Evolutionary conservation across 1,284 basidiomycete species (phyloP), one percentile per base, ranked within the genome.

Genomic region (Pyrrhoderma noxium): DNA sequence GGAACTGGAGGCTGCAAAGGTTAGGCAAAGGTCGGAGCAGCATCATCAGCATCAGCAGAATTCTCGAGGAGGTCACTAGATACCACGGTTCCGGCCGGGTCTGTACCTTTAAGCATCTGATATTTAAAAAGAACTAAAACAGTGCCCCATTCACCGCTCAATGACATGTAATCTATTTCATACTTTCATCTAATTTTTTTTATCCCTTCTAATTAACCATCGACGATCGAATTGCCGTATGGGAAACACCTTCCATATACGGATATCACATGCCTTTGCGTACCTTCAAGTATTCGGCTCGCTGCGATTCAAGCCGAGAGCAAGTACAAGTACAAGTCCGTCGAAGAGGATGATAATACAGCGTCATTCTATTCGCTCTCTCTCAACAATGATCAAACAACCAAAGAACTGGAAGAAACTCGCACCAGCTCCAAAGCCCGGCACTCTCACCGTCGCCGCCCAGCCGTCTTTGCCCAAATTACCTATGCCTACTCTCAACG

Each of bases 401-500:
- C 46, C 52, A 37, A 54, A 49, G 38, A 61, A 72, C 55, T 81
- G 78, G 77, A 81, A 81, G 60, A 59, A 67, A 14, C 63, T 61
- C 38, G 78, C 77, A 2, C 76, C 77, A 1, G 63, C 64, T 52
- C 65, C 75, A 8, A 62, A 69, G 2, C 59, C 65, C 14, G 65
- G 62, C 31, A 68, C 72, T 9, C 44, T 63, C 27, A 77, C 76
- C 1, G 76, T 73, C 56, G 68, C 70, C 3, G 62, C 62, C 7
- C 71, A 75, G 57, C 47, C 61, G 0, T 61, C 65, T 1, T 72
- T 90, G 2, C 79, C 77, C 0, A 70, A 67, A 36, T 75, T 90
- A 11, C 87, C 88, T 0, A 78, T 90, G 0, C 78, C 82, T 19
- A 64, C 73, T 18, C 74, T 90, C 5, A 54, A 65, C 3, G 64